Evolutionary conservation across 345 rosid species (phyloP), one percentile per base, ranked within the genome.

Genomic region (Camelina hispida): DNA sequence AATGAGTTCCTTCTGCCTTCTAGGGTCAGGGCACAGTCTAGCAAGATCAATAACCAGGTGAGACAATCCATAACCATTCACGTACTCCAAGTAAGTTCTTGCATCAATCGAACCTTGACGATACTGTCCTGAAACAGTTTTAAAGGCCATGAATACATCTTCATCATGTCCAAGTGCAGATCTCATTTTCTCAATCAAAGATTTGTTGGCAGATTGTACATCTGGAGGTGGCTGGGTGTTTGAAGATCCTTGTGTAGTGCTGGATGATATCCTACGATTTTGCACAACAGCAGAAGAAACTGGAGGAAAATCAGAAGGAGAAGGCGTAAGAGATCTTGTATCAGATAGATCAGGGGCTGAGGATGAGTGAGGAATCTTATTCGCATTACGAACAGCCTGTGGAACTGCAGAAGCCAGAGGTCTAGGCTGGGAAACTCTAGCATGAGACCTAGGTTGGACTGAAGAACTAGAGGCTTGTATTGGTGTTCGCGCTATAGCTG

Each of bases 31-130:
- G 22, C 87, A 88, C 30, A 93, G 88, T 68, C 88, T 85, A 76
- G 98, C 99, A 81, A 96, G 80, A 67, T 93, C 98, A 56, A 82
- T 75, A 74, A 89, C 84, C 62, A 93, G 85, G 85, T 89, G 94
- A 8, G 93, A 83, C 81, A 91, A 74, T 11, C 91, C 93, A 73
- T 82, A 93, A 40, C 85, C 87, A 74, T 67, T 64, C 58, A 87
- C 98, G 71, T 77, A 83, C 74, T 87, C 86, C 46, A 96, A 85
- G 79, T 96, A 96, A 23, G 50, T 83, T 58, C 13, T 78, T 6
- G 94, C 78, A 71, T 83, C 86, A 66, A 96, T 83, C 13, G 80
- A 83, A 80, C 93, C 97, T 78, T 85, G 94, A 47, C 97, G 94
- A 83, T 91, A 93, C 82, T 77, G 88, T 67, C 83, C 88, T 74